These are phyloP conservation scores for Paecilomyces sp. DNA, from an alignment of 2,329 filamentous ascomycete species.

Conservation along the genomic window DNA sequence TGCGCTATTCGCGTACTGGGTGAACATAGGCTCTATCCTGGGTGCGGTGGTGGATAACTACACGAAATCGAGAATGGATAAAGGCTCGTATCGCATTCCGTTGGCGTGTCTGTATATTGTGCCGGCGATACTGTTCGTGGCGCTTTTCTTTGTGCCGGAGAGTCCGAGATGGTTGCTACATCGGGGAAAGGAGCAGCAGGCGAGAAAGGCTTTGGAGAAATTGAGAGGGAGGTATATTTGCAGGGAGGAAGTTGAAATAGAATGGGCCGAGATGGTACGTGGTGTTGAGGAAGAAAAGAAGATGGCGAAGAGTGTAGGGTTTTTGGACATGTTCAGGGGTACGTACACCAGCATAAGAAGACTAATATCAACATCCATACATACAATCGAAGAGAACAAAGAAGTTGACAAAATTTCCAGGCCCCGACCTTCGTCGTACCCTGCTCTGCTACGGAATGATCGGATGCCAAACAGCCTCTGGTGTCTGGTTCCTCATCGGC, in stretches of 20 bases:
- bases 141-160: conserved; percentile 20
- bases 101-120: conserved; percentile 15
- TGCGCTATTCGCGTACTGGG: conserved; percentile 36
- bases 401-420: conserved; percentile 12
- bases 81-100: conserved; percentile 18
- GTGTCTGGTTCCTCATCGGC: conserved; percentile 45
- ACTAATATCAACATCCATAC: neutral
- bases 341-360: neutral
- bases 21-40: conserved; percentile 13
- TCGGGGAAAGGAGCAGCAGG: conserved; percentile 17
- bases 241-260: conserved; percentile 5
- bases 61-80: conserved; percentile 22
- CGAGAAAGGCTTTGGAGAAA: conserved; percentile 30
- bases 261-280: conserved; percentile 10
- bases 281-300: conserved; percentile 10
- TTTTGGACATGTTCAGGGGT: conserved; percentile 10
- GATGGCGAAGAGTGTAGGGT: conserved; percentile 3
- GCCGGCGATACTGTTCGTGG: conserved; percentile 14
- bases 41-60: conserved; percentile 14
- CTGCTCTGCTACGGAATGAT: conserved; percentile 45
- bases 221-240: conserved; percentile 15
- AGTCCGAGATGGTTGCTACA: conserved; percentile 20
- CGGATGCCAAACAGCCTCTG: conserved; percentile 38
- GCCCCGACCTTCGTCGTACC: conserved; percentile 42
- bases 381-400: too few relatives aligned